Evolutionary conservation across 2,329 filamentous ascomycete genomes (phyloP).

Genomic region (Dactylellina haptotyla): DNA sequence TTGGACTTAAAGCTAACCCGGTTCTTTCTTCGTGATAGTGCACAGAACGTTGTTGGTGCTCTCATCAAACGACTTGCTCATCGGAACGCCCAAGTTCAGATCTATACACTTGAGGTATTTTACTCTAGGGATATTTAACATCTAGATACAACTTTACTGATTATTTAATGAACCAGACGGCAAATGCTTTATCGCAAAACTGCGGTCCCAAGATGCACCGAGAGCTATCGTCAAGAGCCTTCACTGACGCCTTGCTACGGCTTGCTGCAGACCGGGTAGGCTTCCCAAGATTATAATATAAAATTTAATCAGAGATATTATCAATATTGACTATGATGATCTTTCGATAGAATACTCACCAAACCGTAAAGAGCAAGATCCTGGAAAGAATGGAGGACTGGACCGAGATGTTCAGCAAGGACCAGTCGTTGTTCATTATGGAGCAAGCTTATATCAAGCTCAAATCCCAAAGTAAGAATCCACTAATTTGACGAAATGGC

Average conservation of each 20-base stretch:
- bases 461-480: constrained; percentile 71
- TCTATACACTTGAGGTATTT: constrained; percentile 86
- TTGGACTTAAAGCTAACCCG: too few relatives aligned
- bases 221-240: constrained; percentile 88
- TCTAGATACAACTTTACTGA: too few relatives aligned
- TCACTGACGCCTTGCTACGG: constrained; percentile 91
- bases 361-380: constrained; percentile 96
- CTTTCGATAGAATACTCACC: constrained; percentile 78
- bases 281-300: constrained; percentile 1
- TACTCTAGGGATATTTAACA: constrained; percentile 10
- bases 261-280: constrained; percentile 82
- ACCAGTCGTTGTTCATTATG: constrained; percentile 96
- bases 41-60: constrained; percentile 86
- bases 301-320: neutral
- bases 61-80: constrained; percentile 92
- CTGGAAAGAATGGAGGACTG: constrained; percentile 95
- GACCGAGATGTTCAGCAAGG: constrained; percentile 90
- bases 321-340: neutral
- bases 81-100: constrained; percentile 93
- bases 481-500: neutral
- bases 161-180: too few relatives aligned
- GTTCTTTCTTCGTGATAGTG: too few relatives aligned
- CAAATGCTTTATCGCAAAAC: constrained; percentile 90
- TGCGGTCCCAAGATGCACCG: constrained; percentile 87
- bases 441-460: constrained; percentile 90